phyloP scores from a whole-genome alignment of 495 filamentous ascomycete genomes.

The Neurospora pannonica region DNA sequence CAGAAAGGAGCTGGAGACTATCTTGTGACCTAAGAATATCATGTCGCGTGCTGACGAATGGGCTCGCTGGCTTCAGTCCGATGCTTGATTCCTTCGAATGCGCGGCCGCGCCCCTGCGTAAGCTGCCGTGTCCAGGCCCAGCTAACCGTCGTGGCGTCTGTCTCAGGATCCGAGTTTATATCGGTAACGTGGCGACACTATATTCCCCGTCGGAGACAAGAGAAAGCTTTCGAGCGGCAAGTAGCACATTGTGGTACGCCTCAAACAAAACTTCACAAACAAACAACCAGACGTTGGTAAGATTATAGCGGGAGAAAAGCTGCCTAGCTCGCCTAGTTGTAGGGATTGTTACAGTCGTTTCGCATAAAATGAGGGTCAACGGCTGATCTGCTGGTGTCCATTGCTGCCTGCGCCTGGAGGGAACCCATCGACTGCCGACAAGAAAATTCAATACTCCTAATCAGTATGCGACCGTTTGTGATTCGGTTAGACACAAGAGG shows the following conservation, averaged over 20 bases:
- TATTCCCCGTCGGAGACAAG: background rate
- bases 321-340: background rate
- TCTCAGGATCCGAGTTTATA: background rate
- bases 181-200: background rate
- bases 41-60: background rate
- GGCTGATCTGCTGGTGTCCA: background rate
- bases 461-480: background rate
- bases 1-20: background rate
- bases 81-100: background rate
- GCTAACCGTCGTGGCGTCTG: background rate
- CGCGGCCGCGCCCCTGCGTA: background rate
- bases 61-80: background rate
- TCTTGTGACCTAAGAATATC: background rate
- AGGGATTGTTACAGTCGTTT: background rate
- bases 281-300: too few relatives aligned
- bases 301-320: too few relatives aligned
- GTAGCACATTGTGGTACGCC: too few relatives aligned
- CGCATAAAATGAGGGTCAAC: background rate
- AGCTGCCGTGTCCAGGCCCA: background rate
- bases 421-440: background rate
- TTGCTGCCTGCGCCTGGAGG: background rate
- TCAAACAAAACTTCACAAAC: too few relatives aligned
- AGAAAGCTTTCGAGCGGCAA: background rate
- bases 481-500: background rate
- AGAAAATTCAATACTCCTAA: background rate